Evolutionary conservation across 495 filamentous ascomycete species (phyloP).

Genomic region (Oidiodendron maius): DNA sequence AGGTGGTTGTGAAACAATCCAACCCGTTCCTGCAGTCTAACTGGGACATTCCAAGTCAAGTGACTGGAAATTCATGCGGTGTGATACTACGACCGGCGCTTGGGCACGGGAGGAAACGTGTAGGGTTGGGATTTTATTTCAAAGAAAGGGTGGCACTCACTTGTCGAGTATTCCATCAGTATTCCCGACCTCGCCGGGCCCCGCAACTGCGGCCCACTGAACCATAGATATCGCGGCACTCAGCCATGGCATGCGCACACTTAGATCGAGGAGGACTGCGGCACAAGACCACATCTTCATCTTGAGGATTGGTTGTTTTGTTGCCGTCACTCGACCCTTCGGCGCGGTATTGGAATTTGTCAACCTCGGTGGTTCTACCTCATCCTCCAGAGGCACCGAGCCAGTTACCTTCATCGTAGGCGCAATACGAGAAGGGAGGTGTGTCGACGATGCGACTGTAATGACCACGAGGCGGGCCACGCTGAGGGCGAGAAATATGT

Average conservation of each 20-base stretch:
- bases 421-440: constrained; percentile 41
- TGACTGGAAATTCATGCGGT: constrained; percentile 63
- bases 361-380: constrained; percentile 4
- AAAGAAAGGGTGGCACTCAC: constrained; percentile 49
- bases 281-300: constrained; percentile 70
- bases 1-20: constrained; percentile 14
- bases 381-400: constrained; percentile 6
- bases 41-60: constrained; percentile 47
- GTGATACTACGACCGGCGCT: constrained; percentile 18
- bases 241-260: constrained; percentile 82
- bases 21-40: constrained; percentile 25
- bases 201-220: constrained; percentile 63
- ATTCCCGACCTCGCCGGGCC: constrained; percentile 67
- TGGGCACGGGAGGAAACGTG: constrained; percentile 21
- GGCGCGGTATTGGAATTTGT: constrained; percentile 3
- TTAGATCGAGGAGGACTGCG: constrained; percentile 61
- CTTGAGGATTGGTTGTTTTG: constrained; percentile 62
- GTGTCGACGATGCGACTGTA: constrained; percentile 41
- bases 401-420: constrained; percentile 10
- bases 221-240: constrained; percentile 61
- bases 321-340: constrained; percentile 18
- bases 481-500: constrained; percentile 57
- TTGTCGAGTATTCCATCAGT: constrained; percentile 79
- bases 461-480: constrained; percentile 56
- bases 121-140: constrained; percentile 16